Evolutionary conservation across 495 filamentous ascomycete species (phyloP).

Genomic region (Hapsidospora chrysogenum): DNA sequence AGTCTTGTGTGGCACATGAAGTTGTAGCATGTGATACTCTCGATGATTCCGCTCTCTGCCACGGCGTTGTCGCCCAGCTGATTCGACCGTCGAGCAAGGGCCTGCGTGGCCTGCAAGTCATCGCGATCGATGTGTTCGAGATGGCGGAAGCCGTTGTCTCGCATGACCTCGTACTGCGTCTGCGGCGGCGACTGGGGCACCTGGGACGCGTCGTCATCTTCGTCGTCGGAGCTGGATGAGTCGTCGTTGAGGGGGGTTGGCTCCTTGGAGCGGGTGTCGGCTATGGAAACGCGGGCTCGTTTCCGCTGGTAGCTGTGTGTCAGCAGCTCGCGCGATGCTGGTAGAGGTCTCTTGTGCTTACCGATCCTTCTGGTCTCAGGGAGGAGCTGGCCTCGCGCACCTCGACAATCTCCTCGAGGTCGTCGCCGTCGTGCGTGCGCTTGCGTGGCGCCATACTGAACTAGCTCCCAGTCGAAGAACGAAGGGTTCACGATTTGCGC

Average conservation of each 20-base stretch:
- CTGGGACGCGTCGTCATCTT: slow-evolving; percentile 13
- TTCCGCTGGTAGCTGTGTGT: slow-evolving; percentile 18
- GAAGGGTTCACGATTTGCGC: no score
- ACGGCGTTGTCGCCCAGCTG: slow-evolving; percentile 47
- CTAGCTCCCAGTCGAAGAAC: no score
- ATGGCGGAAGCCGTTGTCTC: slow-evolving; percentile 35
- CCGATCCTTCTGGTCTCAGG: slow-evolving; percentile 22
- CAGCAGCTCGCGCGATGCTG: slow-evolving; percentile 3
- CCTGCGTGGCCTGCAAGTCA: slow-evolving; percentile 56
- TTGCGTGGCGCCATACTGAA: slow-evolving; percentile 5
- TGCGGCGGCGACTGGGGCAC: slow-evolving; percentile 17
- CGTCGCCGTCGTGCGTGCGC: slow-evolving; percentile 14
- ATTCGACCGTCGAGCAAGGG: slow-evolving; percentile 36
- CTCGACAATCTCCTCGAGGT: slow-evolving; percentile 30
- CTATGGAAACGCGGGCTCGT: slow-evolving; percentile 23
- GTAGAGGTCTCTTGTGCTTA: slow-evolving; percentile 13
- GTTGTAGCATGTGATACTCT: slow-evolving; percentile 70
- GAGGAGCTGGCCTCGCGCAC: slow-evolving; percentile 26
- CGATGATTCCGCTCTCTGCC: slow-evolving; percentile 70
- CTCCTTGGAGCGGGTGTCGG: slow-evolving; percentile 5
- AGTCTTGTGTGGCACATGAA: slow-evolving; percentile 89
- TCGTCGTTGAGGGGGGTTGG: slow-evolving; percentile 4
- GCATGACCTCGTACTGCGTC: slow-evolving; percentile 32
- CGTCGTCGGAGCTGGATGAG: slow-evolving; percentile 6
- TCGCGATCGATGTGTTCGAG: slow-evolving; percentile 36